A percentile compares a stretch with the other conserved stretches of the same genome.
Conservation (phyloP, 78 protist genomes). For the Salpingoeca rosetta region DNA sequence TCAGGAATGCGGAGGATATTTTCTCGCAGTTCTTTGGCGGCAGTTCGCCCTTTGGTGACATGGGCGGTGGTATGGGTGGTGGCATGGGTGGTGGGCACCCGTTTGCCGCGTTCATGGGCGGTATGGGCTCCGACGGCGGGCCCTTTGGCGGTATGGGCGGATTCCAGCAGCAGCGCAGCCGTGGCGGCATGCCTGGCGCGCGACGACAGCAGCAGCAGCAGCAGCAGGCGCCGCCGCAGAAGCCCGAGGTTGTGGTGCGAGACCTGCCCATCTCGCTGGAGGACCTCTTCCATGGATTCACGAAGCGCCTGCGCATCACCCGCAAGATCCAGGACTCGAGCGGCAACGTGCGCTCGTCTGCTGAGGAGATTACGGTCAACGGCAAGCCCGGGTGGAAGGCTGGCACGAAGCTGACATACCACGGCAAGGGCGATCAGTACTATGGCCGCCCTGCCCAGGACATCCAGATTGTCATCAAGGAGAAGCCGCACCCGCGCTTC, state of each 20-base stretch:
- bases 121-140: slow-evolving; percentile 9
- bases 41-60: not conserved
- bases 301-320: slow-evolving; percentile 41
- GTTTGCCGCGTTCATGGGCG: not conserved
- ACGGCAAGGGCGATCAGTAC: slow-evolving; percentile 46
- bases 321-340: slow-evolving; percentile 11
- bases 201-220: not conserved
- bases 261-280: slow-evolving; percentile 24
- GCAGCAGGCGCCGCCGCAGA: not conserved
- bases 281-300: slow-evolving; percentile 37
- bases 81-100: not conserved
- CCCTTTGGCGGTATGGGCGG: slow-evolving; percentile 17
- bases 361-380: slow-evolving; percentile 24
- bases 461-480: slow-evolving; percentile 50
- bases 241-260: not conserved
- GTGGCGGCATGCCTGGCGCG: slow-evolving; percentile 22
- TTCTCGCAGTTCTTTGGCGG: slow-evolving; percentile 34
- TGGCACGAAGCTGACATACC: slow-evolving; percentile 59
- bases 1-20: slow-evolving; percentile 26
- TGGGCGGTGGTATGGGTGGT: slow-evolving; percentile 15
- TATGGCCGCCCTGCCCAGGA: slow-evolving; percentile 48
- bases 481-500: slow-evolving; percentile 51
- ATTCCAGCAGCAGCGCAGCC: slow-evolving; percentile 10
- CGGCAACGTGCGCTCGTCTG: not conserved
- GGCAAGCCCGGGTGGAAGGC: slow-evolving; percentile 60